Evolutionary conservation across 139 green algal genomes (phyloP), one percentile per base, ranked within the genome.

Genomic region (Tetradesmus lagerheimii): DNA sequence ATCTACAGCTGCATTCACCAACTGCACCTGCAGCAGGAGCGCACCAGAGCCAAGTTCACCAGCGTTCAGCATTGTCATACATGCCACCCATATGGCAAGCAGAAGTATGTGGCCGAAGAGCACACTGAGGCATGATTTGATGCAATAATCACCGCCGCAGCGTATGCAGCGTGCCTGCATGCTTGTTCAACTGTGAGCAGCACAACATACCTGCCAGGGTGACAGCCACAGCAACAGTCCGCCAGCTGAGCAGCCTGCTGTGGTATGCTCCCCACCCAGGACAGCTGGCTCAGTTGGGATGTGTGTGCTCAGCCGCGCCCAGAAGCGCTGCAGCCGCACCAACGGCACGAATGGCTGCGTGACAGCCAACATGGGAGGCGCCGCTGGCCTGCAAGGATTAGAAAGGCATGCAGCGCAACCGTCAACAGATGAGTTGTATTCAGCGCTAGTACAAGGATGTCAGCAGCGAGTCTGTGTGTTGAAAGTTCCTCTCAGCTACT

Each of bases 231-330:
- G 41, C 77, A 92, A 80, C 25, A 92, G 37, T 47, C 90, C 90
- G 35, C 79, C 82, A 45, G 79, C 85, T n/a, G 27, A 78, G 23
- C 91, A 20, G 0, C 90, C 90, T 4, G 86, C 67, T 43, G 92
- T 87, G 0, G 77, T 76, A 12, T 88, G 89, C 67, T 83, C 90
- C 27, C 89, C 81, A 41, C 88, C 91, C 0, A 91, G 88, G 6
- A 94, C 85, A 2, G 91, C 87, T 8, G 93, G 91, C 86, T 93
- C 91, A 23, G 89, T 93, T 1, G 91, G 93, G n/a, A 95, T 89
- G 64, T 93, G 88, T 0, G 71, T 92, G 29, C 81, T 76, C 12
- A 88, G 53, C 0, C 85, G 31, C 0, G 76, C 45, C 29, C 43
- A 81, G 0, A 92, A 3, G 37, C 64, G 85, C 35, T 76, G 89